A percentile compares a stretch with the other conserved stretches of the same genome.
Evolutionary conservation across 2,329 filamentous ascomycete species (phyloP).

Genomic region (Ceratocystis harringtonii): DNA sequence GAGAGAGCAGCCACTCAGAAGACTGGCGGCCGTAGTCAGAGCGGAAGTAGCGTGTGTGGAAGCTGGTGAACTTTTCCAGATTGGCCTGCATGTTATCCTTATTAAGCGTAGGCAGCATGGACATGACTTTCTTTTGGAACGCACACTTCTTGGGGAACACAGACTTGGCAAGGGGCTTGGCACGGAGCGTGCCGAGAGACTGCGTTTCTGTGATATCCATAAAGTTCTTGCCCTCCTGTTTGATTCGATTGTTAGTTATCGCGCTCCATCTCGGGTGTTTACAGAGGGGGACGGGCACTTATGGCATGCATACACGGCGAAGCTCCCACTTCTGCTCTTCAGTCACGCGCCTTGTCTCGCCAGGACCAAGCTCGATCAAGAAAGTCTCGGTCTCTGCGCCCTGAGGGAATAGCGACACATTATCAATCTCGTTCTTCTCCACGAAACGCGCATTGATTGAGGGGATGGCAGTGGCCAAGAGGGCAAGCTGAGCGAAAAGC

Average conservation of each 20-base stretch:
- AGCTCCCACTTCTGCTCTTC: constrained; percentile 93
- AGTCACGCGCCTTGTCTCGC: constrained; percentile 71
- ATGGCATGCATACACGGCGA: constrained; percentile 51
- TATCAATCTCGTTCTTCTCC: constrained; percentile 32
- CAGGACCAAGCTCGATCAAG: constrained; percentile 73
- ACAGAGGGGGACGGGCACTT: background rate
- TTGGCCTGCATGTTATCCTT: constrained; percentile 65
- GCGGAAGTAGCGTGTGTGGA: constrained; percentile 72
- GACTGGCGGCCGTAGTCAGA: constrained; percentile 67
- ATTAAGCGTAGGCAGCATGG: constrained; percentile 52
- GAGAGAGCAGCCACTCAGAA: constrained; percentile 69
- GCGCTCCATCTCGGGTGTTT: too few species aligned
- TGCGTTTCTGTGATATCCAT: constrained; percentile 80
- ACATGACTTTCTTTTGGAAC: constrained; percentile 49
- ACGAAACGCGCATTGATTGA: constrained; percentile 41
- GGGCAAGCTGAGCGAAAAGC: constrained; percentile 38
- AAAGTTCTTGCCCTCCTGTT: constrained; percentile 67
- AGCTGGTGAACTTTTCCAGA: constrained; percentile 61
- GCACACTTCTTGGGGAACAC: constrained; percentile 53
- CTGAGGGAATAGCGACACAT: constrained; percentile 34
- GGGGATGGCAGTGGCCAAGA: constrained; percentile 41
- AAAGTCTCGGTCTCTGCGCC: constrained; percentile 38
- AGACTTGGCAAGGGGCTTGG: constrained; percentile 24
- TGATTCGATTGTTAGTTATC: too few species aligned
- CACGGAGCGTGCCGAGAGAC: constrained; percentile 32